phyloP scores from a whole-genome alignment of 306 rosid genomes.

The Trichosanthes cucumerina region DNA sequence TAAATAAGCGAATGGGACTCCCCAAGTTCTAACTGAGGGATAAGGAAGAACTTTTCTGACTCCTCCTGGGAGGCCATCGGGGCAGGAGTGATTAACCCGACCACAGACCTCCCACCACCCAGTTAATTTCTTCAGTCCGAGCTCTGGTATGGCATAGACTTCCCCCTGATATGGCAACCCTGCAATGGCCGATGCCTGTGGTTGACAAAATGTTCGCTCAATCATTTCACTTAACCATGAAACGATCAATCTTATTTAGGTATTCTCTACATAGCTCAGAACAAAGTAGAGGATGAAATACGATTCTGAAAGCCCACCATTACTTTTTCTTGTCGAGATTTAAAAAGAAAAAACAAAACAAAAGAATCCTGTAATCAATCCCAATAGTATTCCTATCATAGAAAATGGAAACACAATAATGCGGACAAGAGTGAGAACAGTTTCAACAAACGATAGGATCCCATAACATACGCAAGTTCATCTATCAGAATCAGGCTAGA shows the following conservation, averaged over 20 bases:
- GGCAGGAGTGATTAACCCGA: background rate
- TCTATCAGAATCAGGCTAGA: background rate
- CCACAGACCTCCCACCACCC: background rate
- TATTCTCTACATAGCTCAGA: background rate
- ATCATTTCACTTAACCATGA: background rate
- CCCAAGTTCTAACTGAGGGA: background rate
- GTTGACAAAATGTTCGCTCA: conserved; percentile 5
- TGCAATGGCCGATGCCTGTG: conserved; percentile 2
- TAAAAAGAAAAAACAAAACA: background rate
- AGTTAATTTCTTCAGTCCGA: background rate
- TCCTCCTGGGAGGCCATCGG: background rate
- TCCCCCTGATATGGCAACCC: background rate
- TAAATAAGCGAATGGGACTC: background rate
- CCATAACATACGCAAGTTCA: background rate
- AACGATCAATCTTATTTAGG: background rate
- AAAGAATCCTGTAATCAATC: background rate
- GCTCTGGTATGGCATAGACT: background rate
- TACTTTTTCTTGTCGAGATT: background rate
- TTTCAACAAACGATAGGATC: background rate
- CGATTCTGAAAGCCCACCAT: background rate
- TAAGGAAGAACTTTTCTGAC: background rate
- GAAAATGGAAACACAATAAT: background rate
- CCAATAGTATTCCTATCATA: background rate
- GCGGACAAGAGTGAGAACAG: background rate
- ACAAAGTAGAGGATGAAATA: background rate